These are phyloP conservation scores for Lodderomyces theae DNA, from an alignment of 1,139 yeast species.

Conservation along the genomic window DNA sequence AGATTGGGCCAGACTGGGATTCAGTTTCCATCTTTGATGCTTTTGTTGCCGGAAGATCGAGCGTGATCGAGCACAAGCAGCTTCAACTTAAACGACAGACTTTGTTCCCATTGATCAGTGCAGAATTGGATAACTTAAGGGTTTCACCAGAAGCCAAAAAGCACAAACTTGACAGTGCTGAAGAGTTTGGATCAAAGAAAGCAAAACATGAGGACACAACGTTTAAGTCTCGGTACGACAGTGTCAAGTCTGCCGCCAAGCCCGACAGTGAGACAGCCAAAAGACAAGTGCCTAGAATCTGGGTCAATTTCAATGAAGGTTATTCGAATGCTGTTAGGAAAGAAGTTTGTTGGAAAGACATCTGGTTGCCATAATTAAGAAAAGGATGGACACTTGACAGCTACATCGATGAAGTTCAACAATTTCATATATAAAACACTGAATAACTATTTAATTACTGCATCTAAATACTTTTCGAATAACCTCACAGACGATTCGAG, in stretches of 20 bases:
- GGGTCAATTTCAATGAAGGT: constrained; percentile 95
- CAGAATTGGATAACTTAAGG: constrained; percentile 39
- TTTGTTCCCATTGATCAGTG: constrained; percentile 38
- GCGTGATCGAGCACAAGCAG: constrained; percentile 19
- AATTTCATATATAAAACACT: not conserved
- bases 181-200: constrained; percentile 8
- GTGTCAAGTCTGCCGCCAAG: not conserved
- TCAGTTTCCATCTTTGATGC: constrained; percentile 27
- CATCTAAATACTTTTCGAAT: not conserved
- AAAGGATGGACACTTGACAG: no score
- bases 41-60: constrained; percentile 19
- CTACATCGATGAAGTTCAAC: no score
- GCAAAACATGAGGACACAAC: constrained; percentile 12
- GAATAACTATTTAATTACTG: not conserved
- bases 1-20: constrained; percentile 39
- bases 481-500: not conserved
- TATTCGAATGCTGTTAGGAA: constrained; percentile 92
- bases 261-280: not conserved
- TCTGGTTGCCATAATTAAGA: constrained; percentile 42
- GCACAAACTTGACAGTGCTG: not conserved
- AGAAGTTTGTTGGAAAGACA: constrained; percentile 73
- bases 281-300: constrained; percentile 47
- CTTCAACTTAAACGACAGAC: constrained; percentile 31
- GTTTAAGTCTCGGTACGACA: constrained; percentile 1
- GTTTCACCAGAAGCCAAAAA: constrained; percentile 14